phyloP scores from a whole-genome alignment of 1,284 basidiomycete genomes.

The Ceratobasidium papillatum region DNA sequence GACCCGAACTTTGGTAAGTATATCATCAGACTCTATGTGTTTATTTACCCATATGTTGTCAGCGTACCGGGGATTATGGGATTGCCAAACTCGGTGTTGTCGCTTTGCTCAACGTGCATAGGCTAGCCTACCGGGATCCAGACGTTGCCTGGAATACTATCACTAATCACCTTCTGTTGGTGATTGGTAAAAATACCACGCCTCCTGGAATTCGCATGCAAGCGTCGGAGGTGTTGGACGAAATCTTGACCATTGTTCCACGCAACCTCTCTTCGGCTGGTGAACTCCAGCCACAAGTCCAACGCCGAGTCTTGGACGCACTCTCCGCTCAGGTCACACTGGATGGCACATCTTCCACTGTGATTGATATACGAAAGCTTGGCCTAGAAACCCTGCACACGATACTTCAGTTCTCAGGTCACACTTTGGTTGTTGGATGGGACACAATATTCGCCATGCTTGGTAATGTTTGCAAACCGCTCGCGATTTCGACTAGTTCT shows the following conservation, averaged over 20 bases:
- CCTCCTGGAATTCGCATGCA: constrained; percentile 86
- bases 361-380: constrained; percentile 82
- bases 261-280: constrained; percentile 68
- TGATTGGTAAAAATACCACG: constrained; percentile 71
- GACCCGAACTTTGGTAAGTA: constrained; percentile 73
- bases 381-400: constrained; percentile 89
- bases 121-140: constrained; percentile 81
- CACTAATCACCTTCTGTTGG: constrained; percentile 78
- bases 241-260: constrained; percentile 76
- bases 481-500: not conserved
- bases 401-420: constrained; percentile 89
- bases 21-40: not conserved
- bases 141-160: constrained; percentile 87
- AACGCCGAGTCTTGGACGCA: constrained; percentile 83
- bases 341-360: constrained; percentile 61
- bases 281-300: constrained; percentile 73
- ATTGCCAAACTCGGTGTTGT: constrained; percentile 85
- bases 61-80: constrained; percentile 86
- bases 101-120: constrained; percentile 80
- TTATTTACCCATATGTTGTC: constrained; percentile 12
- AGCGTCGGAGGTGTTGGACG: constrained; percentile 85
- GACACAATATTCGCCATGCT: constrained; percentile 92
- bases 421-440: constrained; percentile 92
- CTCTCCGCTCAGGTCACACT: constrained; percentile 81
- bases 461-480: constrained; percentile 76